A percentile compares a stretch with the other conserved stretches of the same genome.
These are phyloP conservation scores for Fusarium humuli DNA, from an alignment of 2,329 filamentous ascomycete species.

Conservation along the genomic window DNA sequence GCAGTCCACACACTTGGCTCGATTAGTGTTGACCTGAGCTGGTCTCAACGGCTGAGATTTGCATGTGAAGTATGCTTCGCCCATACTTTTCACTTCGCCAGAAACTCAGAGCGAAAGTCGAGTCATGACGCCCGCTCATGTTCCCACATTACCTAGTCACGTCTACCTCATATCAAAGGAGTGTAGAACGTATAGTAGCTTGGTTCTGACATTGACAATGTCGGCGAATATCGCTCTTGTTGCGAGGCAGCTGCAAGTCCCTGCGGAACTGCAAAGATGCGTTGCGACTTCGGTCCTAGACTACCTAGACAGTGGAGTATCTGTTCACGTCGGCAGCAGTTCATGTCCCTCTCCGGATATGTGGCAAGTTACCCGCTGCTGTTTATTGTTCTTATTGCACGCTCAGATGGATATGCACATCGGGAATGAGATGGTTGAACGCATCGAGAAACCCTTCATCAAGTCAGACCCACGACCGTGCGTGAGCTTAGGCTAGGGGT, in stretches of 20 bases:
- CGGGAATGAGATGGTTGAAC: constrained; percentile 27
- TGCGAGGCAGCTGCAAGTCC: not conserved
- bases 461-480: constrained; percentile 37
- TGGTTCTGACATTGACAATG: not conserved
- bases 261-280: constrained; percentile 7
- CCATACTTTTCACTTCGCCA: not conserved
- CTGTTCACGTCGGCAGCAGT: constrained; percentile 14
- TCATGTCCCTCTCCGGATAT: constrained; percentile 6
- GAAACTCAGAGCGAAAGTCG: constrained; percentile 8
- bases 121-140: constrained; percentile 19
- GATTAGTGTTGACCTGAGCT: not conserved
- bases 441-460: constrained; percentile 40
- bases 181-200: not conserved
- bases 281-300: constrained; percentile 30
- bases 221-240: not conserved
- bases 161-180: not conserved
- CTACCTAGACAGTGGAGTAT: constrained; percentile 14
- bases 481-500: constrained; percentile 37
- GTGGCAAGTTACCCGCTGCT: constrained; percentile 21
- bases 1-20: constrained; percentile 11
- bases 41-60: constrained; percentile 17
- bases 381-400: constrained; percentile 3
- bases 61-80: constrained; percentile 1
- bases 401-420: constrained; percentile 25
- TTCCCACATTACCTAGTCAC: not conserved